phyloP scores from a whole-genome alignment of 768 basidiomycete species.

The Macrolepiota dolichaula region DNA sequence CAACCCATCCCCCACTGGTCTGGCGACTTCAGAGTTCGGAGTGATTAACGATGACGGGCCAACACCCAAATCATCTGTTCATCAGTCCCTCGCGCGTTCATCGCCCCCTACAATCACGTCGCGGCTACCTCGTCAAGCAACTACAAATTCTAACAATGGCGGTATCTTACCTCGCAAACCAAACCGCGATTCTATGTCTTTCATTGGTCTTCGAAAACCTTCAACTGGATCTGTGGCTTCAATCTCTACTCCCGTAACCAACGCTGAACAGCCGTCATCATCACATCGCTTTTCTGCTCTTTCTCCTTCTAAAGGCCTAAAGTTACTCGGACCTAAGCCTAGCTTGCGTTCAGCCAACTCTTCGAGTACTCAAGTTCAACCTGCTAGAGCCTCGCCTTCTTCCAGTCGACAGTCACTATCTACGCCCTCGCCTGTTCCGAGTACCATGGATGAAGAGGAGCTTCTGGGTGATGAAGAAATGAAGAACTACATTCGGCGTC shows the following conservation, averaged over 20 bases:
- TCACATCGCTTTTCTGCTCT: constrained; percentile 76
- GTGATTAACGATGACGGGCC: constrained; percentile 57
- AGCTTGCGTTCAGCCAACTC: constrained; percentile 54
- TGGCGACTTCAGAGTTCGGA: constrained; percentile 72
- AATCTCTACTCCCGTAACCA: constrained; percentile 46
- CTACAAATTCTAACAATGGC: constrained; percentile 40
- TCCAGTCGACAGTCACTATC: constrained; percentile 74
- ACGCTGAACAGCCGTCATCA: constrained; percentile 26
- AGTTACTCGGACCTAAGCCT: constrained; percentile 77
- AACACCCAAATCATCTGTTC: constrained; percentile 39
- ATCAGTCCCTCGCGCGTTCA: constrained; percentile 54
- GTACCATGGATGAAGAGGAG: constrained; percentile 81
- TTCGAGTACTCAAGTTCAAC: constrained; percentile 45
- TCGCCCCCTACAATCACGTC: constrained; percentile 64
- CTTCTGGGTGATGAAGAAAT: constrained; percentile 94
- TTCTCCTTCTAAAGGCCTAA: constrained; percentile 82
- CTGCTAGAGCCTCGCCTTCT: constrained; percentile 57
- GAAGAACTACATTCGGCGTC: constrained; percentile 88
- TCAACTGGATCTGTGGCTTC: constrained; percentile 82
- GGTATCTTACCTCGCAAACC: constrained; percentile 53
- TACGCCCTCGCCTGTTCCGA: constrained; percentile 81
- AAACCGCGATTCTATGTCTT: constrained; percentile 78
- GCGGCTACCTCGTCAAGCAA: constrained; percentile 62
- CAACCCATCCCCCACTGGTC: constrained; percentile 60
- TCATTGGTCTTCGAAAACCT: constrained; percentile 74